Conservation (phyloP, 306 rosid genomes). For the Abrus precatorius region DNA sequence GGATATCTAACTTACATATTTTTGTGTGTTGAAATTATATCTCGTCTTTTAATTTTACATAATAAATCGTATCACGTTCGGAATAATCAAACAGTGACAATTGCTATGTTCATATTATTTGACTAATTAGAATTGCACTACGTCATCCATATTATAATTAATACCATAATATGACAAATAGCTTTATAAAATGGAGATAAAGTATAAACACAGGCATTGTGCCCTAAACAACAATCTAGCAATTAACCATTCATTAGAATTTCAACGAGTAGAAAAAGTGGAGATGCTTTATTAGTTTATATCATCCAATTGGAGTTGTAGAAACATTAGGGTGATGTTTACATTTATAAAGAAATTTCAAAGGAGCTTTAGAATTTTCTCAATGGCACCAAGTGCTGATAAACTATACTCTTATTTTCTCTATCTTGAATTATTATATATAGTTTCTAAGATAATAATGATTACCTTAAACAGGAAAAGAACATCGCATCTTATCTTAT, state of each 20-base stretch:
- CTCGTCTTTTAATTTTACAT: no score
- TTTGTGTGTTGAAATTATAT: no score
- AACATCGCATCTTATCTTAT: conserved; percentile 31
- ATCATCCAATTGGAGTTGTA: conserved; percentile 34
- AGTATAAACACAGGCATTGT: conserved; percentile 18
- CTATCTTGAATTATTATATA: conserved; percentile 5
- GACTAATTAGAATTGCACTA: no score
- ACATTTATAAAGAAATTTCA: conserved; percentile 29
- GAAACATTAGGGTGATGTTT: conserved; percentile 28
- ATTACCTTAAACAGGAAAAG: background rate
- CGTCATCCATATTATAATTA: background rate
- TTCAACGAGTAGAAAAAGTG: conserved; percentile 23
- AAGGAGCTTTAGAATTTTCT: conserved; percentile 28
- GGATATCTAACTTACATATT: no score
- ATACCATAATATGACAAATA: conserved; percentile 53
- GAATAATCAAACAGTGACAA: no score
- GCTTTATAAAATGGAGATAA: conserved; percentile 22
- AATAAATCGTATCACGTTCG: no score
- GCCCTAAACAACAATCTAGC: conserved; percentile 46
- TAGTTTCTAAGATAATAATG: conserved; percentile 40
- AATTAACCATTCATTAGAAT: conserved; percentile 47
- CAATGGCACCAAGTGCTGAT: conserved; percentile 12
- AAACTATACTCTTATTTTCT: conserved; percentile 13
- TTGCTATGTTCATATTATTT: no score
- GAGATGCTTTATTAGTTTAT: conserved; percentile 16